Base-by-base conservation (phyloP, 208 protist genomes). In the Acanthamoeba lenticulata region DNA sequence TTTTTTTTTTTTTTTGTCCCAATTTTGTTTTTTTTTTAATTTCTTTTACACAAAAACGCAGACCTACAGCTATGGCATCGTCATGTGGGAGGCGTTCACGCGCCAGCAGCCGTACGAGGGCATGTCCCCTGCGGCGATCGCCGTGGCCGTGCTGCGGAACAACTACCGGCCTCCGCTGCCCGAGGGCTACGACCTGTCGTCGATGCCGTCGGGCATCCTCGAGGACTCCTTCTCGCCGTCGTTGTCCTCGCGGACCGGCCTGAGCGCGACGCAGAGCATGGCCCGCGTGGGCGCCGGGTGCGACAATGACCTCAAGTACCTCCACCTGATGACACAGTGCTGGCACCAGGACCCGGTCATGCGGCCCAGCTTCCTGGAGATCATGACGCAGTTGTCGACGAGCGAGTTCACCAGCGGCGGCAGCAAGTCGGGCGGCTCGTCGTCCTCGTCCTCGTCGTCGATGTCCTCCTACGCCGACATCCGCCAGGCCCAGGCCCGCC, bases 81-180 rank as follows among this genome's bases (percentile, higher is more conserved):
- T 92, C 55, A 36, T 92, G 17, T 92, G 86, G 86, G 86, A 92
- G 60, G 7, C 29, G 6, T 24, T 92, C 34, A 72, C 57, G 4
- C n/a, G 86, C 7, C 13, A 92, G 15, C 5, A 74, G 44, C 86
- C 86, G 13, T 92, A 92, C n/a, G 19, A n/a, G 7, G 86, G 77
- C 0, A 86, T 86, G 77, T 29, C 11, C 1, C 40, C 36, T 17
- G 45, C 77, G 4, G 77, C 77, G 13, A 55, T 86, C 42, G 77
- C 77, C n/a, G 77, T 86, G 13, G 77, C 11, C 42, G 77, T 86
- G 24, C 34, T 86, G 34, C 77, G 77, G 24, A 21, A 86, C 40
- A 29, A 60, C 21, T 19, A 24, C 52, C 9, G 52, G 13, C 52
- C 52, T 1, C 13, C 52, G 19, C 52, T 19, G 15, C 67, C 67